phyloP scores from a whole-genome alignment of 2,329 filamentous ascomycete genomes.

The Pestalotiopsis sp. region DNA sequence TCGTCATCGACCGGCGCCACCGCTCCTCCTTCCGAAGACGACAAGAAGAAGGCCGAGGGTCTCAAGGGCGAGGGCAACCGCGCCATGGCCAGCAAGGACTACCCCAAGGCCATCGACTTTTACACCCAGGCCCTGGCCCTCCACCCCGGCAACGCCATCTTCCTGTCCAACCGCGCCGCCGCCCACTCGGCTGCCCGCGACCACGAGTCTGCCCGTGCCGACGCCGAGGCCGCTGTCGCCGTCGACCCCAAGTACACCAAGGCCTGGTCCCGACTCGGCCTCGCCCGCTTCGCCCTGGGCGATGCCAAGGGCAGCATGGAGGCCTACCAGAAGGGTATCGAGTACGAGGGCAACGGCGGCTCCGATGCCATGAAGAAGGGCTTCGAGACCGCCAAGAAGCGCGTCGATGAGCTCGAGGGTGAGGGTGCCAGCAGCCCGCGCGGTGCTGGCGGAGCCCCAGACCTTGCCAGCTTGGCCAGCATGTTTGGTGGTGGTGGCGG shows the following conservation, averaged over 20 bases:
- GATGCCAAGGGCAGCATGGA: conserved; percentile 93
- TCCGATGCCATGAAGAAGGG: conserved; percentile 98
- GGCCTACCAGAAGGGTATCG: conserved; percentile 90
- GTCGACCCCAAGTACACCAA: conserved; percentile 95
- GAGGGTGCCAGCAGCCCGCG: conserved; percentile 50
- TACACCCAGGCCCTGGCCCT: conserved; percentile 87
- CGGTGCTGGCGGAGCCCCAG: conserved; percentile 64
- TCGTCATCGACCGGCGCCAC: conserved; percentile 18
- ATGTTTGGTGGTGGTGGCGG: conserved; percentile 63
- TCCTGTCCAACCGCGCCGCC: conserved; percentile 95
- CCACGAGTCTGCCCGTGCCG: conserved; percentile 80
- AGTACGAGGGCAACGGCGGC: conserved; percentile 90
- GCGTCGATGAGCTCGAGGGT: conserved; percentile 77
- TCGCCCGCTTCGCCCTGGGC: conserved; percentile 88
- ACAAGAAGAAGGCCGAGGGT: conserved; percentile 80
- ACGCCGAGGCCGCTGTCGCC: conserved; percentile 87
- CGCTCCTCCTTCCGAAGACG: conserved; percentile 48
- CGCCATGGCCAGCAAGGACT: conserved; percentile 94
- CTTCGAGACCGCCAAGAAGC: conserved; percentile 87
- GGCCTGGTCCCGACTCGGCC: conserved; percentile 90
- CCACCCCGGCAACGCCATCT: conserved; percentile 86
- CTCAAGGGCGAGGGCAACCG: conserved; percentile 92
- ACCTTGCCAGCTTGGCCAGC: conserved; percentile 69
- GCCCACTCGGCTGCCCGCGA: conserved; percentile 84
- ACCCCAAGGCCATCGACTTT: conserved; percentile 75